A percentile compares a stretch with the other conserved stretches of the same genome.
Conservation (phyloP, 495 filamentous ascomycete genomes). For the Penicillium lagena region DNA sequence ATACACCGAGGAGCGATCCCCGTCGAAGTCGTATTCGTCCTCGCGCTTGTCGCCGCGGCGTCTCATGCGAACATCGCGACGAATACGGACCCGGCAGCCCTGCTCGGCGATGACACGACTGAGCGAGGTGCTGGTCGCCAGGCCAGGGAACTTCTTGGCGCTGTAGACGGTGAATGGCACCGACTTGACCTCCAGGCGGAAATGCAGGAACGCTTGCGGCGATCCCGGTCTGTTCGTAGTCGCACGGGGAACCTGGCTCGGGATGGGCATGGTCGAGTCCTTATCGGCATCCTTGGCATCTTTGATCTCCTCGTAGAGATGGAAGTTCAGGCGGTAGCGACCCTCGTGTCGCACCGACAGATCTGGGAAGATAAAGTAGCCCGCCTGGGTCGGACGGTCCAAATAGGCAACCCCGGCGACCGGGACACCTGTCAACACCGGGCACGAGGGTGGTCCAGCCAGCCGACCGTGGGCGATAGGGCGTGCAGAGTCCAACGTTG, state of each 20-base stretch:
- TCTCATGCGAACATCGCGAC: slow-evolving; percentile 96
- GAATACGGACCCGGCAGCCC: slow-evolving; percentile 92
- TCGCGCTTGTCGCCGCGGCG: slow-evolving; percentile 70
- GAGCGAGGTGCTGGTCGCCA: slow-evolving; percentile 82
- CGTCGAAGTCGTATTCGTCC: slow-evolving; percentile 58
- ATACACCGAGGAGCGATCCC: slow-evolving; percentile 50
- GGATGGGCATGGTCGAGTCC: slow-evolving; percentile 29
- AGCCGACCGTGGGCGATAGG: slow-evolving; percentile 78
- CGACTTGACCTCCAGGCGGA: slow-evolving; percentile 88
- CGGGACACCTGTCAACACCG: slow-evolving; percentile 89
- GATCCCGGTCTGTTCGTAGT: slow-evolving; percentile 23
- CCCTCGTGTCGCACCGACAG: slow-evolving; percentile 95
- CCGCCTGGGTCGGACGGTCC: slow-evolving; percentile 82
- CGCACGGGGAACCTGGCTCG: slow-evolving; percentile 13
- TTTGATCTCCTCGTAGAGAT: slow-evolving; percentile 89
- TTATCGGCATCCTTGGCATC: slow-evolving; percentile 60
- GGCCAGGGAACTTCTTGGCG: slow-evolving; percentile 96
- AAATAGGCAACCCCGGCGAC: slow-evolving; percentile 97
- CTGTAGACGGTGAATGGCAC: slow-evolving; percentile 84
- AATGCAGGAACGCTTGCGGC: slow-evolving; percentile 44
- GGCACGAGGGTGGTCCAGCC: slow-evolving; percentile 58
- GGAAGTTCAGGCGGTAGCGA: slow-evolving; percentile 81
- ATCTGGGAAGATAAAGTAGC: slow-evolving; percentile 98
- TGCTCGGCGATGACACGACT: slow-evolving; percentile 93
- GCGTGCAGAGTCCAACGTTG: slow-evolving; percentile 82